Percentiles rank a stretch among this genome's conserved stretches.
These are phyloP conservation scores for Ricinus communis DNA, from an alignment of 345 rosid species.

Conservation along the genomic window DNA sequence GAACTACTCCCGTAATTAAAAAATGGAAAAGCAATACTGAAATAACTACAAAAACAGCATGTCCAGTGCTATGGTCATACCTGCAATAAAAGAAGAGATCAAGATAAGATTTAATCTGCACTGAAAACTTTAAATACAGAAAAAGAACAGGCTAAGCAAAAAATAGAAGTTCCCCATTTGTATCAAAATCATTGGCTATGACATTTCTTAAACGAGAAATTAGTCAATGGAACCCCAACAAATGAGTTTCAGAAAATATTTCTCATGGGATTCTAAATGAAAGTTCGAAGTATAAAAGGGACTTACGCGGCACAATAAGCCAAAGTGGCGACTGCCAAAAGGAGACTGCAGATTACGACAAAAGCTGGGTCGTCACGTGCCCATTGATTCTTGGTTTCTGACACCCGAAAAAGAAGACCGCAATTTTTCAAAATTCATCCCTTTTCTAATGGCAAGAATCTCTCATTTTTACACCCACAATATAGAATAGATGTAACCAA, in stretches of 20 bases:
- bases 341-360: slow-evolving; percentile 89
- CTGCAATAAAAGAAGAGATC: slow-evolving; percentile 43
- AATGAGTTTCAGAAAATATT: not conserved
- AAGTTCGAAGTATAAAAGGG: slow-evolving; percentile 1
- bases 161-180: too few species aligned
- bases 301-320: slow-evolving; percentile 99
- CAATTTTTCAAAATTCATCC: slow-evolving; percentile 10
- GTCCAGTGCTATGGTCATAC: slow-evolving; percentile 87
- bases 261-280: not conserved
- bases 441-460: not conserved
- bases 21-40: slow-evolving; percentile 84
- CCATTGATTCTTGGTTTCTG: slow-evolving; percentile 99
- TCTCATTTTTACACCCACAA: not conserved
- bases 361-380: slow-evolving; percentile 99
- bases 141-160: not conserved
- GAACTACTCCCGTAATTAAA: slow-evolving; percentile 62
- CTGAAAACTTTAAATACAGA: not conserved
- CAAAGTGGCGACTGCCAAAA: slow-evolving; percentile 72
- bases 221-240: not conserved
- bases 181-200: too few species aligned
- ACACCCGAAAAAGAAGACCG: slow-evolving; percentile 16
- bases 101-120: slow-evolving; percentile 10
- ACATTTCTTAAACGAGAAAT: not conserved
- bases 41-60: slow-evolving; percentile 73
- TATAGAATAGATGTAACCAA: too few species aligned